Evolutionary conservation across 2,329 filamentous ascomycete genomes (phyloP).

Genomic region (Lachnellula subtilissima): DNA sequence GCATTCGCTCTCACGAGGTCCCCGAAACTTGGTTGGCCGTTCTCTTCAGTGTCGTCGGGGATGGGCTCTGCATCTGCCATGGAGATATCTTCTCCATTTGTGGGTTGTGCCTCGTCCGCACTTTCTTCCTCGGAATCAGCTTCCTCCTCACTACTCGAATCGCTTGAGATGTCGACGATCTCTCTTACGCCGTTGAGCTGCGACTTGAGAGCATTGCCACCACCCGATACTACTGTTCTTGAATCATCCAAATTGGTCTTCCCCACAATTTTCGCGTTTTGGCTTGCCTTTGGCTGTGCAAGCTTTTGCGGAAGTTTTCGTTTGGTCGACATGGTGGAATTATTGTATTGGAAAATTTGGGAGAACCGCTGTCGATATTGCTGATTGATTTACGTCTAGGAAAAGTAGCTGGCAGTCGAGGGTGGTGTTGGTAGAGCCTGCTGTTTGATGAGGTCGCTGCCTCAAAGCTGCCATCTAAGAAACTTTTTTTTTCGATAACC

Average conservation of each 20-base stretch:
- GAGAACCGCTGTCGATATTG: not conserved
- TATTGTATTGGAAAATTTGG: not conserved
- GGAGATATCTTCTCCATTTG: conserved; percentile 29
- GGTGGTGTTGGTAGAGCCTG: not conserved
- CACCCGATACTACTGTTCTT: conserved; percentile 47
- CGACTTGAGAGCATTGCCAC: conserved; percentile 20
- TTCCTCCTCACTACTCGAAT: conserved; percentile 45
- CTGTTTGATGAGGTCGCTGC: not conserved
- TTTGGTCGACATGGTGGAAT: conserved; percentile 50
- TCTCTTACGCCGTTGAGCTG: conserved; percentile 18
- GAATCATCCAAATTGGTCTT: conserved; percentile 54
- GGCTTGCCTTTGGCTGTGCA: conserved; percentile 50
- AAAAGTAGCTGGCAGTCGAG: not conserved
- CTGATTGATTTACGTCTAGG: not conserved
- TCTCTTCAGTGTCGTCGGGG: conserved; percentile 32
- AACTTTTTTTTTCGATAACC: not conserved
- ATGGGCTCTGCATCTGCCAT: conserved; percentile 35
- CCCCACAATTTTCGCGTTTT: conserved; percentile 46
- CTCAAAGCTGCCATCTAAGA: not conserved
- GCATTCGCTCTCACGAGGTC: conserved; percentile 71
- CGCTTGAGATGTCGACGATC: conserved; percentile 55
- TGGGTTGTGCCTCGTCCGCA: conserved; percentile 36
- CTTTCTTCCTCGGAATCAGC: conserved; percentile 42
- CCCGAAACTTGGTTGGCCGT: conserved; percentile 67
- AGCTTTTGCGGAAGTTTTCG: conserved; percentile 55